A percentile compares a stretch with the other conserved stretches of the same genome.
phyloP scores from a whole-genome alignment of 495 filamentous ascomycete genomes.

The Pyrenopolyporus hunteri region DNA sequence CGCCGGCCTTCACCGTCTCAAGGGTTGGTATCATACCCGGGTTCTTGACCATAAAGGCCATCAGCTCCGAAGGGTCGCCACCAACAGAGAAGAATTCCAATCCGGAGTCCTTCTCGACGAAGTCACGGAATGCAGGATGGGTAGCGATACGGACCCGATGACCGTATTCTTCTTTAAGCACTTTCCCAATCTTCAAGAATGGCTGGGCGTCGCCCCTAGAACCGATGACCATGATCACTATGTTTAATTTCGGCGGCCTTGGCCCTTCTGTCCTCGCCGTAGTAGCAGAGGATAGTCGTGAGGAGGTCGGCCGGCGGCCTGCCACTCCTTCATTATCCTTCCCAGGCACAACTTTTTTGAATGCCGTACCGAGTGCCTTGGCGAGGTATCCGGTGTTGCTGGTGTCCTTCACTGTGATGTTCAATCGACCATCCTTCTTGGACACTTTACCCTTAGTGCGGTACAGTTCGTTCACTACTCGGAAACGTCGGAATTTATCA shows the following conservation, averaged over 20 bases:
- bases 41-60: constrained; percentile 86
- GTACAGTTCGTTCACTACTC: constrained; percentile 68
- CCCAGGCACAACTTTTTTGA: constrained; percentile 46
- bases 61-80: constrained; percentile 73
- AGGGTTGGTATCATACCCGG: constrained; percentile 71
- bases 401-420: constrained; percentile 72
- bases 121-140: constrained; percentile 69
- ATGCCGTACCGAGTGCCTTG: constrained; percentile 67
- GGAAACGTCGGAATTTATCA: constrained; percentile 52
- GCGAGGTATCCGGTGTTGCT: constrained; percentile 69
- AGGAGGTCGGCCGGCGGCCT: constrained; percentile 24
- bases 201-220: constrained; percentile 79
- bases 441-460: constrained; percentile 68
- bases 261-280: constrained; percentile 17
- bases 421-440: constrained; percentile 71
- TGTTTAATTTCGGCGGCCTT: constrained; percentile 63
- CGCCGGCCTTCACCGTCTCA: constrained; percentile 68
- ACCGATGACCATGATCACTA: constrained; percentile 82
- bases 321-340: constrained; percentile 17
- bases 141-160: constrained; percentile 74
- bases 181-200: constrained; percentile 72
- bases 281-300: constrained; percentile 30
- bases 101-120: constrained; percentile 66
- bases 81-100: constrained; percentile 77
- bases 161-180: constrained; percentile 69